Evolutionary conservation across 2,329 filamentous ascomycete genomes (phyloP).

Genomic region (Colletotrichum magnum): DNA sequence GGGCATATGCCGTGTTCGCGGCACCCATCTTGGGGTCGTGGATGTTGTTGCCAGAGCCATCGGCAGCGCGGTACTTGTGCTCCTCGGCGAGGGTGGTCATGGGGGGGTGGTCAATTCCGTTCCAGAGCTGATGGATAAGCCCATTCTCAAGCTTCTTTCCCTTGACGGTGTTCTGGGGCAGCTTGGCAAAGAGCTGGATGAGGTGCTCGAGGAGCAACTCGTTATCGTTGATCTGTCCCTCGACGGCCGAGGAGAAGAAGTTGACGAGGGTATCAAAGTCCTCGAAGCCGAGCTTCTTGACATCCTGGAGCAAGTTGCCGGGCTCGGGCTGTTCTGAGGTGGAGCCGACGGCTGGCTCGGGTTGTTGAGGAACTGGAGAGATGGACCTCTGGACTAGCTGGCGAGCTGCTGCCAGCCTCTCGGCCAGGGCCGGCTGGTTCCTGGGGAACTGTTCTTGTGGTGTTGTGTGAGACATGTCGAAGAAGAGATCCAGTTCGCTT

Average conservation of each 20-base stretch:
- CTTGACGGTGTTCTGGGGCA: conserved; percentile 37
- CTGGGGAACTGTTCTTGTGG: conserved; percentile 30
- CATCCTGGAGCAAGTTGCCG: conserved; percentile 35
- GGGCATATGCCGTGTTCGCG: conserved; percentile 41
- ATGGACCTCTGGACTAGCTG: conserved; percentile 30
- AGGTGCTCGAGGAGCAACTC: conserved; percentile 40
- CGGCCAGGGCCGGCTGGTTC: conserved; percentile 29
- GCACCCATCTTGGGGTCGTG: conserved; percentile 39
- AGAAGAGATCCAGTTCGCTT: not conserved
- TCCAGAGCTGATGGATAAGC: conserved; percentile 42
- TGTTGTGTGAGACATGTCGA: conserved; percentile 24
- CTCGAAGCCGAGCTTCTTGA: conserved; percentile 42
- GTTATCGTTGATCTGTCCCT: conserved; percentile 39
- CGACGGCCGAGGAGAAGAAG: conserved; percentile 37
- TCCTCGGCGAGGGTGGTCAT: conserved; percentile 39
- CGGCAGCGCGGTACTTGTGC: conserved; percentile 42
- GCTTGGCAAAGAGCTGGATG: conserved; percentile 41
- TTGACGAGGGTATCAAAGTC: conserved; percentile 41
- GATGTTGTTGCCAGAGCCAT: conserved; percentile 43
- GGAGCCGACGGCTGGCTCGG: conserved; percentile 10
- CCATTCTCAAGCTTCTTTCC: conserved; percentile 39
- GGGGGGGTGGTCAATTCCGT: conserved; percentile 42
- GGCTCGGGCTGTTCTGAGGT: conserved; percentile 24
- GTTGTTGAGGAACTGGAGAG: conserved; percentile 20
- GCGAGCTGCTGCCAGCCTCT: conserved; percentile 34